phyloP scores from a whole-genome alignment of 2,329 filamentous ascomycete species.

The Microthyrium microscopicum region DNA sequence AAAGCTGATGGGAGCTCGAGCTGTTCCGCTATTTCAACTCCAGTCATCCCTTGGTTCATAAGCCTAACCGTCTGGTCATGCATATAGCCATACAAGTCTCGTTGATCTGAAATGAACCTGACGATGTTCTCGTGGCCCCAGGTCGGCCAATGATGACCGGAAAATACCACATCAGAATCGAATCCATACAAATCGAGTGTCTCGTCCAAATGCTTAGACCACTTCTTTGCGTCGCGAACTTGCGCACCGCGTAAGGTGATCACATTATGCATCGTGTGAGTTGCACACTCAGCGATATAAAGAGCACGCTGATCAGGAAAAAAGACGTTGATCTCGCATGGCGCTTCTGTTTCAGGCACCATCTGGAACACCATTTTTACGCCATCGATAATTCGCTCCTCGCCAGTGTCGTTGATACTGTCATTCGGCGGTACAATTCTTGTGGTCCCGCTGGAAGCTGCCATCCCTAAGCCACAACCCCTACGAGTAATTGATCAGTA shows the following conservation, averaged over 20 bases:
- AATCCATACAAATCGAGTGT: no score
- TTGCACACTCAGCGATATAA: conserved; percentile 23
- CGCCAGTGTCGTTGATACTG: conserved; percentile 17
- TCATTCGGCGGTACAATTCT: conserved; percentile 21
- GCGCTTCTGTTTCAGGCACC: conserved; percentile 26
- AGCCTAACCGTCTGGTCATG: no score
- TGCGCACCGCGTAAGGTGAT: conserved; percentile 24
- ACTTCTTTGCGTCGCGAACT: conserved; percentile 25
- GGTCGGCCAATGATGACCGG: no score
- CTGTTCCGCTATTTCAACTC: no score
- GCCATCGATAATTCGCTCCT: conserved; percentile 19
- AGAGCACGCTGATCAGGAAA: conserved; percentile 23
- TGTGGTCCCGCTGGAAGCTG: conserved; percentile 15
- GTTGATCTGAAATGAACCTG: no score
- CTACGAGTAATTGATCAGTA: no score
- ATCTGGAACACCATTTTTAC: conserved; percentile 25
- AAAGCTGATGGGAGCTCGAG: no score
- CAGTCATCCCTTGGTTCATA: no score
- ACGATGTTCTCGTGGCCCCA: no score
- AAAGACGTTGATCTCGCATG: conserved; percentile 26
- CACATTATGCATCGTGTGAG: conserved; percentile 26
- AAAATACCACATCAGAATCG: no score
- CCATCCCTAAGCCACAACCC: conserved; percentile 22
- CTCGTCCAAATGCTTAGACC: conserved; percentile 21
- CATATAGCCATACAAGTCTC: no score